Evolutionary conservation across 1,284 basidiomycete species (phyloP).

Genomic region (Lentinus polychrous): DNA sequence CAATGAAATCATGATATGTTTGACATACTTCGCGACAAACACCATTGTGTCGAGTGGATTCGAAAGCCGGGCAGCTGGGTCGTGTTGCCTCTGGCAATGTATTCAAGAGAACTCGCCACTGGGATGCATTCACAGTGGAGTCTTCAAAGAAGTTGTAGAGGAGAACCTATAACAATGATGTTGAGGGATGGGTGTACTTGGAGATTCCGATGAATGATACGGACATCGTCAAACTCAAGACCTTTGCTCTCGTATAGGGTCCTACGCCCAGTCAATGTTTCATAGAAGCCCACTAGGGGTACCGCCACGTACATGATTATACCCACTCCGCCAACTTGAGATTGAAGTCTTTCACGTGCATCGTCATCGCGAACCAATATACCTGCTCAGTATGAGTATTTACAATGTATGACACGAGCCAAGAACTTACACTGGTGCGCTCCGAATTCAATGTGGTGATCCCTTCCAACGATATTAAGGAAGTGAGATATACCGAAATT

Average conservation of each 20-base stretch:
- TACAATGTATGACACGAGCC: neutral
- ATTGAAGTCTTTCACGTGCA: constrained; percentile 36
- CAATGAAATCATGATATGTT: neutral
- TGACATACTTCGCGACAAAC: constrained; percentile 30
- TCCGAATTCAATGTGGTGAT: constrained; percentile 48
- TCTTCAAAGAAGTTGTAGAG: constrained; percentile 69
- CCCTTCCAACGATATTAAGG: constrained; percentile 23
- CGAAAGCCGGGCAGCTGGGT: constrained; percentile 37
- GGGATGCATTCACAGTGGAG: constrained; percentile 39
- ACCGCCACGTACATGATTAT: constrained; percentile 42
- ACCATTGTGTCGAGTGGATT: constrained; percentile 42
- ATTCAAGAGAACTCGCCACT: constrained; percentile 55
- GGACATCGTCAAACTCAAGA: constrained; percentile 65
- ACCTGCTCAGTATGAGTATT: constrained; percentile 27
- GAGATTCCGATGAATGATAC: constrained; percentile 11
- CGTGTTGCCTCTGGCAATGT: constrained; percentile 47
- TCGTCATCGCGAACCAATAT: constrained; percentile 57
- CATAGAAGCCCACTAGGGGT: neutral
- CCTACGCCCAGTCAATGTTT: constrained; percentile 27
- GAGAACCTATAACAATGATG: constrained; percentile 41
- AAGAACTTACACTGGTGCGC: constrained; percentile 47
- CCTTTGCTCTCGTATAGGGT: constrained; percentile 73
- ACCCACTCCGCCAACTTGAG: constrained; percentile 47
- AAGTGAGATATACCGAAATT: neutral
- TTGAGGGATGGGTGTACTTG: neutral